Percentiles rank a stretch among this genome's conserved stretches.
Evolutionary conservation across 495 filamentous ascomycete species (phyloP).

Genomic region (Xylaria curta): DNA sequence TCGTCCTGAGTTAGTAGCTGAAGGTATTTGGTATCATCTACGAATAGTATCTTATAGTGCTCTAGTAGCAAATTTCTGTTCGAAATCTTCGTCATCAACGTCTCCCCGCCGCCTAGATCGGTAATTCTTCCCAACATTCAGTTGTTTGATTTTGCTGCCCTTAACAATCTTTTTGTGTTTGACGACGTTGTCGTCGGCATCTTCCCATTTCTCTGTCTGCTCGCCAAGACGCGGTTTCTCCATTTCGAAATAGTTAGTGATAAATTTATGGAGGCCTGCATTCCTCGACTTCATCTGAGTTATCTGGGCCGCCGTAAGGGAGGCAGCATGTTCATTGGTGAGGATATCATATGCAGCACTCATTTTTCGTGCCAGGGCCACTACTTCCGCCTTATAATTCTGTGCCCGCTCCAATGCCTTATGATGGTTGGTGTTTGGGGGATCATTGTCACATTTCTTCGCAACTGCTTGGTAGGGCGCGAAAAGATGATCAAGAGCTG

Average conservation of each 20-base stretch:
- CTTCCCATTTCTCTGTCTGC: background rate
- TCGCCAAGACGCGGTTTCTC: background rate
- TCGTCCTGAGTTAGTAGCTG: constrained; percentile 1
- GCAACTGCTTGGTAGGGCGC: constrained; percentile 40
- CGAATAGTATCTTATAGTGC: background rate
- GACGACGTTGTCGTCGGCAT: background rate
- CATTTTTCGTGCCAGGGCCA: constrained; percentile 50
- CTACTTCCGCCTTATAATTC: constrained; percentile 41
- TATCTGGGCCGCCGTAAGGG: background rate
- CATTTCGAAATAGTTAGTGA: constrained; percentile 26
- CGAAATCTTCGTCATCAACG: background rate
- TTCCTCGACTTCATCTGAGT: constrained; percentile 35
- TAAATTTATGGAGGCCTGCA: constrained; percentile 35
- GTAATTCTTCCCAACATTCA: no score
- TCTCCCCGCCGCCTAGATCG: background rate
- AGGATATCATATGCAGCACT: constrained; percentile 45
- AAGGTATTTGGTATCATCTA: constrained; percentile 17
- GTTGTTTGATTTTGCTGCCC: background rate
- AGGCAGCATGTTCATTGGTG: background rate
- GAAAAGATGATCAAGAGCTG: constrained; percentile 49
- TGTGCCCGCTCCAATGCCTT: constrained; percentile 18
- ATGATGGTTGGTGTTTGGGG: constrained; percentile 26
- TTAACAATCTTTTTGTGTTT: background rate
- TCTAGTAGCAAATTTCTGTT: background rate
- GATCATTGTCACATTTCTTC: constrained; percentile 35